Evolutionary conservation across 2,329 filamentous ascomycete genomes (phyloP), one percentile per base, ranked within the genome.

Genomic region (Nigrospora osmanthi): DNA sequence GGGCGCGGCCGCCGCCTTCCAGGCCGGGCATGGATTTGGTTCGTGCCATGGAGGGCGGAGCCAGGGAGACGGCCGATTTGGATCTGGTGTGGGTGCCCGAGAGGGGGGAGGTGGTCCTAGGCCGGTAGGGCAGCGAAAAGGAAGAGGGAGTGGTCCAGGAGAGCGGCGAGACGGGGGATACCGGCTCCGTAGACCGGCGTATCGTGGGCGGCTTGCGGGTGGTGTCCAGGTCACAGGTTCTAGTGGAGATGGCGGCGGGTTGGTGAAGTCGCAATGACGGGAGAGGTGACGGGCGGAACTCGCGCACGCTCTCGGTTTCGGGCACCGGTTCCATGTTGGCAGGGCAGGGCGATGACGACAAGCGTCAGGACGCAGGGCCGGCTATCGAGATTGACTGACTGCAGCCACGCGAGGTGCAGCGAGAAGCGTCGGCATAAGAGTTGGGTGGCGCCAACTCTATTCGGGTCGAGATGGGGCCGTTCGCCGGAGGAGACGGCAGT

Each of bases 301-400:
- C 78, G 69, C 83, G 79, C 74, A 84, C 79, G 52, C 78, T 72
- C 69, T 83, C 78, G 41, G 80, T 81, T 68, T 84, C 80, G 53
- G 80, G 80, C 57, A 84, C 80, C 47, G 80, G 78, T 64, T 84
- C 80, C 80, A 84, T 84, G 54, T 55, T 63, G 32, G 7, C 32
- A 12, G 28, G 16, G 10, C 12, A 15, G 31, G 16, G 23, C 23
- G 9, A 28, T 28, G 23, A 28, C 23, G 23, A 28, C 23, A 28
- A 28, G 23, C 23, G 23, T 28, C 23, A 28, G 23, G 23, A 28
- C 6, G 23, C 23, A 28, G 23, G n/a, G 23, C 23, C 5, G 23
- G 23, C 23, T 28, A 28, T 28, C 23, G 23, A 28, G 23, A 28
- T 28, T 6, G 23, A 28, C 23, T 28, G 23, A 28, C 23, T 6